These are phyloP conservation scores for Triticum aestivum DNA, from an alignment of 176 grass and related monocot genomes.

Conservation along the genomic window IWGSC_CS_RefSeq_v2.1 NC_057801.1:38603232-38603731, in stretches of 20 bases:
- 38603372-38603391: not conserved
- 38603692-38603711: too few relatives aligned
- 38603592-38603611: too few relatives aligned
- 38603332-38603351: not conserved
- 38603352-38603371: not conserved
- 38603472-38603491: not conserved
- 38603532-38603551: too few relatives aligned
- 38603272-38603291: not conserved
- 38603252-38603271: not conserved
- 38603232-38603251: not conserved
- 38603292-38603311: not conserved
- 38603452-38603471: not conserved
- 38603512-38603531: too few relatives aligned
- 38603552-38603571: too few relatives aligned
- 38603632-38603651: too few relatives aligned
- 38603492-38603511: too few relatives aligned
- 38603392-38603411: not conserved
- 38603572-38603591: too few relatives aligned
- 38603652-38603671: too few relatives aligned
- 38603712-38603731: too few relatives aligned
- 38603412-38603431: not conserved
- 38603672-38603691: too few relatives aligned
- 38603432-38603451: not conserved
- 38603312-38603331: fast-evolving
- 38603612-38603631: too few relatives aligned